Evolutionary conservation across 371 early-diverging fungal genomes (phyloP), one percentile per base, ranked within the genome.

Genomic region (Lichtheimia ramosa): DNA sequence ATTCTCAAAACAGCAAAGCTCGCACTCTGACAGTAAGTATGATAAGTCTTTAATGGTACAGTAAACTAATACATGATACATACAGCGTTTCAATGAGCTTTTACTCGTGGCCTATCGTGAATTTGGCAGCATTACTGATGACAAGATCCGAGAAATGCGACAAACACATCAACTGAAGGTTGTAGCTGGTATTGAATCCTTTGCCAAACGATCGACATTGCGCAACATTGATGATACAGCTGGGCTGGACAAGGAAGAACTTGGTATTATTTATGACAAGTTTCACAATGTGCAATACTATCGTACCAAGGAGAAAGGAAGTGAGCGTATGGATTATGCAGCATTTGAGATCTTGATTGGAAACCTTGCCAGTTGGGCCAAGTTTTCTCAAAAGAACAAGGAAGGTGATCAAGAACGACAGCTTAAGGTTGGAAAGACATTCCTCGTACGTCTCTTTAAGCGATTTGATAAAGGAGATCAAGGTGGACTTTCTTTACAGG

Each of bases 91-190:
- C 75, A 93, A 93, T 59, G 88, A 95, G 66, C 81, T 98, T 18
- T 86, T 98, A 80, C 72, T 88, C 23, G 86, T 92, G 4, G 97
- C 98, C 8, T 93, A 92, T 68, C 89, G 89, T 51, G 97, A 97
- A 58, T 98, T 96, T 69, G 88, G 91, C 25, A 71, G 71, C 42
- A 85, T 98, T 6, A 93, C 91, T 2, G 83, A 89, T 28, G 90
- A 89, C 8, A 75, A 82, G 65, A 83, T 98, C 13, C 78, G 79
- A 0, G 95, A 95, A 43, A 74, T 95, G 48, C 87, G 98, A 23
- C 87, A 88, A 54, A 85, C 87, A 16, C 89, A 90, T 61, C 95
- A 96, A 69, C 85, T 96, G 51, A 92, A 93, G 67, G 94, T 97
- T 1, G 92, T 95, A 25, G 96, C 96, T 54, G 90, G 93, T 23